Conservation (phyloP, 805 yeast genomes). For the Candida mattraensis region DNA sequence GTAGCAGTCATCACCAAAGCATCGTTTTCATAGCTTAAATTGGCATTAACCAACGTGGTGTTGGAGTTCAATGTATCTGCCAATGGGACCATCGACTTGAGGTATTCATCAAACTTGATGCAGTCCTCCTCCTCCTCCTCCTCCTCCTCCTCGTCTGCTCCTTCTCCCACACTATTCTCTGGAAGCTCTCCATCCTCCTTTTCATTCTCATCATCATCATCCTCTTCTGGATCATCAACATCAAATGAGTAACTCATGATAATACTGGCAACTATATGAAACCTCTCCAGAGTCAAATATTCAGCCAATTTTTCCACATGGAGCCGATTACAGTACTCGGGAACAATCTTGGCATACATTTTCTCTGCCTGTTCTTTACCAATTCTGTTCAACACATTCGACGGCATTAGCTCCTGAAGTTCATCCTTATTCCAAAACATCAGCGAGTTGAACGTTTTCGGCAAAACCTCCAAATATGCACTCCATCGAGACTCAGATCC, state of each 20-base stretch:
- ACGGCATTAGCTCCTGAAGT: slow-evolving; percentile 58
- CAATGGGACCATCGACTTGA: slow-evolving; percentile 87
- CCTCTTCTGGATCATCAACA: slow-evolving; percentile 44
- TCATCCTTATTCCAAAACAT: slow-evolving; percentile 81
- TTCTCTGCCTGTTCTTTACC: slow-evolving; percentile 68
- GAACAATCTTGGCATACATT: slow-evolving; percentile 50
- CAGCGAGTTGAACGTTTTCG: slow-evolving; percentile 60
- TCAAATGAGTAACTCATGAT: slow-evolving; percentile 93
- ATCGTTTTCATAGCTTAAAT: slow-evolving; percentile 50
- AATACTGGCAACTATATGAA: slow-evolving; percentile 71
- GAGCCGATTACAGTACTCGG: slow-evolving; percentile 39
- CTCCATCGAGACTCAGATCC: slow-evolving; percentile 58
- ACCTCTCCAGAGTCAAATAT: slow-evolving; percentile 51
- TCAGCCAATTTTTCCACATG: slow-evolving; percentile 34
- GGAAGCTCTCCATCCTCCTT: slow-evolving; percentile 33
- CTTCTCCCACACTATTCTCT: slow-evolving; percentile 30
- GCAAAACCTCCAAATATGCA: slow-evolving; percentile 71
- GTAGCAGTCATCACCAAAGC: slow-evolving; percentile 71
- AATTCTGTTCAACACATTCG: slow-evolving; percentile 64
- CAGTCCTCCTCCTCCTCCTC: slow-evolving; percentile 26
- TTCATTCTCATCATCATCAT: slow-evolving; percentile 33
- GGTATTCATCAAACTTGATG: slow-evolving; percentile 33
- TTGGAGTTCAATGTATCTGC: slow-evolving; percentile 93
- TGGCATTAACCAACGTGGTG: slow-evolving; percentile 73
- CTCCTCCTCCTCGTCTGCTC: slow-evolving; percentile 24